Conservation (phyloP, 2,329 filamentous ascomycete genomes). For the Lasiodiplodia gonubiensis region DNA sequence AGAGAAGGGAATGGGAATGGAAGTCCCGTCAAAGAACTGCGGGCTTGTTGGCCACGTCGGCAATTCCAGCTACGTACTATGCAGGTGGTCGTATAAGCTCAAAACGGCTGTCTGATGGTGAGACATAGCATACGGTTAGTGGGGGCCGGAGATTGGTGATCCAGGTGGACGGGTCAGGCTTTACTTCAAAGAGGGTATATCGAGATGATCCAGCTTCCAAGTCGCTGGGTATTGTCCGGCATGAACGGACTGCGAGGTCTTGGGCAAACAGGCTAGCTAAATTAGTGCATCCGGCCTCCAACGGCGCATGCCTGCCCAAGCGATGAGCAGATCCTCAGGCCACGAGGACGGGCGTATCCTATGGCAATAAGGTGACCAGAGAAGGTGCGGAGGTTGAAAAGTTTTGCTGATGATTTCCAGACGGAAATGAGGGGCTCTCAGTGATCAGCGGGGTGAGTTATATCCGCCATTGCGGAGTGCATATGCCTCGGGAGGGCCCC, state of each 20-base stretch:
- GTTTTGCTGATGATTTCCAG: neutral
- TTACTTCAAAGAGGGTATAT: neutral
- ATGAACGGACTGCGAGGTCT: neutral
- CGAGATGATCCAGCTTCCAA: conserved; percentile 11
- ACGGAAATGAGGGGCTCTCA: neutral
- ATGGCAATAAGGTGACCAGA: conserved; percentile 8
- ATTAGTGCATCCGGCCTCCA: neutral
- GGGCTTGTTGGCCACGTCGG: neutral
- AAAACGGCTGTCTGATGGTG: neutral
- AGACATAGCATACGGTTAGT: neutral
- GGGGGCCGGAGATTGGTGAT: conserved; percentile 3
- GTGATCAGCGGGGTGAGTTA: conserved; percentile 7
- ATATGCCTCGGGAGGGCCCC: conserved; percentile 14
- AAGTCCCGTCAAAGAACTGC: neutral
- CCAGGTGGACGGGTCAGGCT: neutral
- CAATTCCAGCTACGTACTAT: neutral
- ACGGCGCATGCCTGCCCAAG: conserved; percentile 17
- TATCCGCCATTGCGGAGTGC: conserved; percentile 19
- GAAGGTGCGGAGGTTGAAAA: neutral
- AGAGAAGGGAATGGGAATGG: neutral
- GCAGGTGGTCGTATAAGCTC: neutral
- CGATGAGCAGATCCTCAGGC: conserved; percentile 15
- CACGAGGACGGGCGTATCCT: neutral
- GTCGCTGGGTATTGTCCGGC: conserved; percentile 1
- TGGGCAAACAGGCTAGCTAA: neutral